Percentiles rank a stretch among this genome's conserved stretches.
phyloP scores from a whole-genome alignment of 345 rosid genomes.

The Salix viminalis region DNA sequence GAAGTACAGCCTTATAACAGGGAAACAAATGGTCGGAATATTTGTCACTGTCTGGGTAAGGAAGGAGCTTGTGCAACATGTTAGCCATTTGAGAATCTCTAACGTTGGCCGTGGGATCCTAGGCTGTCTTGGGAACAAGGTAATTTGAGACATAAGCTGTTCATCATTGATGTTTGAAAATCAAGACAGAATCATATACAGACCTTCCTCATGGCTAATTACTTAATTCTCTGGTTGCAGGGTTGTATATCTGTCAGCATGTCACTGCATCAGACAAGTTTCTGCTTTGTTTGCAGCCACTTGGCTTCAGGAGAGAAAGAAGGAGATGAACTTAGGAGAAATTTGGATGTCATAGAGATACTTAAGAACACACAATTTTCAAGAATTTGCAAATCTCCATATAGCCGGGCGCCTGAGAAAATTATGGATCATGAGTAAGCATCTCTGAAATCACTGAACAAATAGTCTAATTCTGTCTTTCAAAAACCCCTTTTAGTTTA shows the following conservation, averaged over 20 bases:
- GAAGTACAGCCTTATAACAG: conserved; percentile 73
- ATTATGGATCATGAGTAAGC: conserved; percentile 78
- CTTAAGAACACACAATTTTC: conserved; percentile 79
- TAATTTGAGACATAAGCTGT: conserved; percentile 12
- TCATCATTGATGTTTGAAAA: not conserved
- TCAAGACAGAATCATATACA: not conserved
- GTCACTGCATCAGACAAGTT: conserved; percentile 72
- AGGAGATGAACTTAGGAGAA: conserved; percentile 86
- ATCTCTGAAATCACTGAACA: conserved; percentile 2
- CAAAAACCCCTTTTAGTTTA: not conserved
- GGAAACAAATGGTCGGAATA: conserved; percentile 97
- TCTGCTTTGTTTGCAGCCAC: conserved; percentile 89
- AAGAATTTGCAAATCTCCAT: conserved; percentile 55
- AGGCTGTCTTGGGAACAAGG: conserved; percentile 97
- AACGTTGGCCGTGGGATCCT: conserved; percentile 74
- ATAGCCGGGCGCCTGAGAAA: conserved; percentile 54
- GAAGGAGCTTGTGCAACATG: conserved; percentile 71
- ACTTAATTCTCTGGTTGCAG: conserved; percentile 38
- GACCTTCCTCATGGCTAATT: not conserved
- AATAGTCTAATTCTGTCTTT: not conserved
- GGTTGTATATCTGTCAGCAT: conserved; percentile 93
- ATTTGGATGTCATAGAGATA: conserved; percentile 70
- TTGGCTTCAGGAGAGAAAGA: conserved; percentile 96
- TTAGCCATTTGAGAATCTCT: conserved; percentile 72
- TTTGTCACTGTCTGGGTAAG: conserved; percentile 85